These are phyloP conservation scores for Haplosporangium sp. DNA, from an alignment of 371 early-diverging fungal genomes.

Conservation along the genomic window DNA sequence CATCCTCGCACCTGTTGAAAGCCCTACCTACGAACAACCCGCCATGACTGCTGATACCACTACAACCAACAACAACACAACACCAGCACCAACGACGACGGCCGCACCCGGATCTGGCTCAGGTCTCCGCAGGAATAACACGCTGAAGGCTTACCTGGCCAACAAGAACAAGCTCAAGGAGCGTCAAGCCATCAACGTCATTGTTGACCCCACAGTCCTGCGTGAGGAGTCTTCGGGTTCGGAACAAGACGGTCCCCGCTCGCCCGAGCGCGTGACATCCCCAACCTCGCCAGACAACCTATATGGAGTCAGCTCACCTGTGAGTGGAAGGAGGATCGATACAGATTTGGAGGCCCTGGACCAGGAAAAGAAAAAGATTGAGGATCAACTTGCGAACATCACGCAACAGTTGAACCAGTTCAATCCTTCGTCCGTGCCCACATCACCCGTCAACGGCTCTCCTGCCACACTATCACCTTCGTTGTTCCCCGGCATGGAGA, in stretches of 20 bases:
- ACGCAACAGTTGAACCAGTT: constrained; percentile 31
- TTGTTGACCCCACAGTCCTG: constrained; percentile 38
- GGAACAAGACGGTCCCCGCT: constrained; percentile 9
- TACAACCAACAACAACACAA: constrained; percentile 6
- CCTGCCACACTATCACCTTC: constrained; percentile 5
- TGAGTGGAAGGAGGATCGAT: constrained; percentile 48
- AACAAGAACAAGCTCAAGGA: constrained; percentile 58
- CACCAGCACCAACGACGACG: not conserved
- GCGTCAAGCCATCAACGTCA: constrained; percentile 48
- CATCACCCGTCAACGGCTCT: constrained; percentile 5
- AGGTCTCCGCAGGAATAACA: constrained; percentile 43
- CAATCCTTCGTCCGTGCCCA: constrained; percentile 12
- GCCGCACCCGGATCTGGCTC: constrained; percentile 2
- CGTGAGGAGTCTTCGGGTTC: constrained; percentile 34
- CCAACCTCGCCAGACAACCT: constrained; percentile 9
- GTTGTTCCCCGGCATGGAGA: not conserved
- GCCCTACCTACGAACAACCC: constrained; percentile 16
- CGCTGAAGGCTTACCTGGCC: constrained; percentile 55
- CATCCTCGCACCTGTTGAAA: constrained; percentile 33
- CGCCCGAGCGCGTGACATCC: not conserved
- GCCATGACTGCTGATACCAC: constrained; percentile 6
- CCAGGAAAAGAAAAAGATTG: constrained; percentile 41
- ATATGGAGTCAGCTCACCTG: constrained; percentile 24
- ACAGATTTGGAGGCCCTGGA: constrained; percentile 43
- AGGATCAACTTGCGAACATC: constrained; percentile 33